Base-by-base conservation (phyloP, 2,329 filamentous ascomycete genomes). In the Hypoxylon rubiginosum region DNA sequence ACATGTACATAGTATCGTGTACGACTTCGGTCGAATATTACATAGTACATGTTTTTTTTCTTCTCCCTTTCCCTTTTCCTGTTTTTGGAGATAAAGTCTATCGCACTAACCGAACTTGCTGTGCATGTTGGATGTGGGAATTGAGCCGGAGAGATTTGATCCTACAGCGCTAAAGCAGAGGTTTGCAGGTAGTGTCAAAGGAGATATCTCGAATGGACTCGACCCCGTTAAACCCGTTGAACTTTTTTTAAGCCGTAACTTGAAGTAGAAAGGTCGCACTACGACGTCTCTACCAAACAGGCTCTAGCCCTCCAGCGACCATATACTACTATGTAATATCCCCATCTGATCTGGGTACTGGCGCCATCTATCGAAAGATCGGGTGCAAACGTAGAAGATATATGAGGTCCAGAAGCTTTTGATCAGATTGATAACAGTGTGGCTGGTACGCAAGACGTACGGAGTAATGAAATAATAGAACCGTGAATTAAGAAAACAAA, bases 341-440 rank as follows among this genome's bases (percentile, higher is more conserved):
- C 43, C 58, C 56, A 32, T 64, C 53, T 36, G 57, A 63, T 72
- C 68, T 69, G 57, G 57, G 66, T 59, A 67, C 71, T 73, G 67
- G 66, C 70, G 68, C 68, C 64, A 70, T 67, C 55, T 58, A 64
- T 63, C 58, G 55, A 67, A 60, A 51, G 24, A 69, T 62, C 64
- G 45, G 64, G 54, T 53, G 48, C 53, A 50, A 36, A 28, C 49
- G 39, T 41, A 52, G 32, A 46, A 53, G 55, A 64, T 64, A 64
- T 64, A 61, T 57, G 66, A 56, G 49, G 57, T 19, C 66, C 59
- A 68, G 52, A 66, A 66, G 65, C 66, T 63, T 60, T 60, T 49
- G 61, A 55, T 66, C 41, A 65, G 52, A 60, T 59, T 62, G 54
- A 70, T 64, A 57, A 70, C 64, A 73, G 69, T 72, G 67, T 71